Conservation (phyloP, 2,329 filamentous ascomycete genomes). For the Botrytis aclada region DNA sequence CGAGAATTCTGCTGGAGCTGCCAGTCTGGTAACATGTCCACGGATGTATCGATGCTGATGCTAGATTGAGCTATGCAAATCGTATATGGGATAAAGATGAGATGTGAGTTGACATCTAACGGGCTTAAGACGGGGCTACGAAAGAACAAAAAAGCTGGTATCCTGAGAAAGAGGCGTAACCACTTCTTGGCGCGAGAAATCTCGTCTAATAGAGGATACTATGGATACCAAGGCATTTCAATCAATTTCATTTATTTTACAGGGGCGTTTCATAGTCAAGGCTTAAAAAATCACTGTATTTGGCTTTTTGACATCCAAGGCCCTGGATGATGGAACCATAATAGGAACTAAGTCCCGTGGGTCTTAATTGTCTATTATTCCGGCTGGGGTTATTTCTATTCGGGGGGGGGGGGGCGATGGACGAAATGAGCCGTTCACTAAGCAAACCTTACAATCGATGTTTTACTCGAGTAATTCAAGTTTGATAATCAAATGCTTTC, state of each 20-base stretch:
- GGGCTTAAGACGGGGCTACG: not conserved
- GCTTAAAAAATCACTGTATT: not conserved
- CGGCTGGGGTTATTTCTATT: not conserved
- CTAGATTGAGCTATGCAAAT: not conserved
- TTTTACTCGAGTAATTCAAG: not conserved
- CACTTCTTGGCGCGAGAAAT: not conserved
- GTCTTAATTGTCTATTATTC: not conserved
- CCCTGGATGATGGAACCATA: not conserved
- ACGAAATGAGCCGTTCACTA: not conserved
- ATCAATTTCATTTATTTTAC: not conserved
- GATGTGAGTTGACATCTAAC: not conserved
- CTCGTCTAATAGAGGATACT: not conserved
- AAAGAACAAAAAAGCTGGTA: not conserved
- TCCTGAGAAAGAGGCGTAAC: not conserved
- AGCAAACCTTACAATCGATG: not conserved
- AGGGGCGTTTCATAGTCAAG: not conserved
- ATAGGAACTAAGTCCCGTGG: not conserved
- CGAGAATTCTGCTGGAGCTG: not conserved
- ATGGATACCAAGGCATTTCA: not conserved
- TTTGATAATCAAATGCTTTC: not conserved
- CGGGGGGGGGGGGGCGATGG: not conserved
- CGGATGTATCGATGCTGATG: not conserved
- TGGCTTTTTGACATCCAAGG: not conserved
- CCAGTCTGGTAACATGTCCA: not conserved
- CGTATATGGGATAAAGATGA: not conserved